These are phyloP conservation scores for Mayamaea pseudoterrestris DNA, from an alignment of 108 stramenopile species.

Conservation along the genomic window DNA sequence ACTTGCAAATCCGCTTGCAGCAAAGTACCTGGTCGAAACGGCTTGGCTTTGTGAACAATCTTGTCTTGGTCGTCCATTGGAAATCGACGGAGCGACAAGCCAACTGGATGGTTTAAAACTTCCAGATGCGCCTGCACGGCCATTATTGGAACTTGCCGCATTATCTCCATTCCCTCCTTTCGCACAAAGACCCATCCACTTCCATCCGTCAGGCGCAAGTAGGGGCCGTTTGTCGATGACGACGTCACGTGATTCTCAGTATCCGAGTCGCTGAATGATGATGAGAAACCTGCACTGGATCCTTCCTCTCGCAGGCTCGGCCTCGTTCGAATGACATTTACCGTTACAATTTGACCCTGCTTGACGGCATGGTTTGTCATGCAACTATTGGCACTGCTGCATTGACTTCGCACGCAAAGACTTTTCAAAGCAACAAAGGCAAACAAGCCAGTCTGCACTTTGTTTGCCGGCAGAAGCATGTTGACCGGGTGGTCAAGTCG, in stretches of 20 bases:
- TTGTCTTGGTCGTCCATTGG: not conserved
- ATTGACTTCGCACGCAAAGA: not conserved
- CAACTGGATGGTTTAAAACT: not conserved
- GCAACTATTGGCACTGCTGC: not conserved
- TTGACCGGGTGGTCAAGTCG: not conserved
- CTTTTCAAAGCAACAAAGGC: not conserved
- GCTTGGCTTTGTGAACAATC: not conserved
- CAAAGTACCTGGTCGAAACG: too few species aligned
- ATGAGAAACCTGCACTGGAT: too few species aligned
- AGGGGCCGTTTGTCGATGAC: slow-evolving; percentile 17
- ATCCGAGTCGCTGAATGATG: too few species aligned
- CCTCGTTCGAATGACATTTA: too few species aligned
- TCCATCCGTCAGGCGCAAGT: slow-evolving; percentile 15
- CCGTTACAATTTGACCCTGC: too few species aligned
- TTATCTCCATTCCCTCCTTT: not conserved
- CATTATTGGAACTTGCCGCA: not conserved
- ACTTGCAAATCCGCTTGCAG: too few species aligned
- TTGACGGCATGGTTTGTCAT: not conserved
- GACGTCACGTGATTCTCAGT: not conserved
- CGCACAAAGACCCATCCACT: slow-evolving; percentile 19
- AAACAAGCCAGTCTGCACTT: slow-evolving; percentile 1
- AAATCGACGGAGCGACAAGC: not conserved
- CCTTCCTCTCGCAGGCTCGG: too few species aligned
- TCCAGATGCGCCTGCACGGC: not conserved
- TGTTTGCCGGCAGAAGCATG: slow-evolving; percentile 1